Conservation (phyloP, 139 green algal genomes). For the Chlorella sp. region DNA sequence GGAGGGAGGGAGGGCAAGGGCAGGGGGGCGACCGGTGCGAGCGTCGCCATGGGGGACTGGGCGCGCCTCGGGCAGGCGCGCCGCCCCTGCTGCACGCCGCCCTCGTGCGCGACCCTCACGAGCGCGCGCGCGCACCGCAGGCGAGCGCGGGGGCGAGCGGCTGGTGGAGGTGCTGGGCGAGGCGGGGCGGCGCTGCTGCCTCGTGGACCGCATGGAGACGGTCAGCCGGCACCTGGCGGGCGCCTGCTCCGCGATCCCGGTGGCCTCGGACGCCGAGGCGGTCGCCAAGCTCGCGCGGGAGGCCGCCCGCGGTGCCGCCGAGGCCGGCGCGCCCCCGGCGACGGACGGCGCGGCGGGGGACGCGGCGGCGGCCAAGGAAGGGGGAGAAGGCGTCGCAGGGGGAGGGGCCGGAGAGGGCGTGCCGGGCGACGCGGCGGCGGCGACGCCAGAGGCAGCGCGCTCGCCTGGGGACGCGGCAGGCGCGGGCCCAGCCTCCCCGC, state of each 20-base stretch:
- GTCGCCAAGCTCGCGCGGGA: slow-evolving; percentile 32
- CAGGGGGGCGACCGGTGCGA: too few species aligned
- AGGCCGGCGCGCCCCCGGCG: background rate
- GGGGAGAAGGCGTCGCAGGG: background rate
- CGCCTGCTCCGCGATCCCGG: slow-evolving; percentile 45
- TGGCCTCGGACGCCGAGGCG: slow-evolving; percentile 50
- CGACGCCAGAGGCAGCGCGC: too few species aligned
- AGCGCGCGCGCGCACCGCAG: too few species aligned
- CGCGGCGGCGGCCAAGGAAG: background rate
- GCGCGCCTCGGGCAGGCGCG: too few species aligned
- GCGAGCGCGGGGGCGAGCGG: slow-evolving; percentile 40
- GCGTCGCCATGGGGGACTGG: too few species aligned
- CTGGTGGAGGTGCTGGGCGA: slow-evolving; percentile 62
- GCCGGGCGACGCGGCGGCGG: too few species aligned
- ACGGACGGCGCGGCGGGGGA: background rate
- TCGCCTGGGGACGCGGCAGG: too few species aligned
- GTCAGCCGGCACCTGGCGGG: slow-evolving; percentile 53
- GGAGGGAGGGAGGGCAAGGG: too few species aligned
- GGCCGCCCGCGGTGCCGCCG: background rate
- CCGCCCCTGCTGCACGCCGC: too few species aligned
- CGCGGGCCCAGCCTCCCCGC: too few species aligned
- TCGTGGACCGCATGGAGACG: slow-evolving; percentile 64
- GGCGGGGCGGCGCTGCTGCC: slow-evolving; percentile 36
- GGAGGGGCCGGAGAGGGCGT: too few species aligned
- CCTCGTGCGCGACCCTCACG: too few species aligned